phyloP scores from a whole-genome alignment of 352 stramenopile genomes.

The Pythium pectinolyticum region DNA sequence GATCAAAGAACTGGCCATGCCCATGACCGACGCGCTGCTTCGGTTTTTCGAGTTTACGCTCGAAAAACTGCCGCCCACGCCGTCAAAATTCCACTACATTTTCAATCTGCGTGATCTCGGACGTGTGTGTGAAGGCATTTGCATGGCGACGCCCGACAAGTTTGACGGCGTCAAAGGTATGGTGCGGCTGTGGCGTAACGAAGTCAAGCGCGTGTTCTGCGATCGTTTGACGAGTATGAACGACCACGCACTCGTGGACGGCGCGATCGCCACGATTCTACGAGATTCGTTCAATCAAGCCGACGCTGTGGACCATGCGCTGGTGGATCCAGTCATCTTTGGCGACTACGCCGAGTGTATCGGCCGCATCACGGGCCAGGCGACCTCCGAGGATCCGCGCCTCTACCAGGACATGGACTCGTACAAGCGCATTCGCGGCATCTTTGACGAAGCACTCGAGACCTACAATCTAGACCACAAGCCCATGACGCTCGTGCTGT shows the following conservation, averaged over 20 bases:
- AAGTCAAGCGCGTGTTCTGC: conserved; percentile 92
- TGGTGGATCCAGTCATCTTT: conserved; percentile 88
- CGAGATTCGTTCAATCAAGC: conserved; percentile 61
- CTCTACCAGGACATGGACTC: conserved; percentile 94
- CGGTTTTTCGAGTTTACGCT: conserved; percentile 90
- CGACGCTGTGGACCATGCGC: conserved; percentile 58
- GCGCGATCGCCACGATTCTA: conserved; percentile 75
- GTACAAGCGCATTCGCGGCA: conserved; percentile 87
- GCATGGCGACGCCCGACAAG: conserved; percentile 90
- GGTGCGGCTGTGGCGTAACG: conserved; percentile 92
- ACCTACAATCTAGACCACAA: conserved; percentile 95
- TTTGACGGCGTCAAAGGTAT: conserved; percentile 69
- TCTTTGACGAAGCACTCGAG: conserved; percentile 94
- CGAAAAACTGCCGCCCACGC: conserved; percentile 91
- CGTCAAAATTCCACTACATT: conserved; percentile 96
- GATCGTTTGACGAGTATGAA: conserved; percentile 89
- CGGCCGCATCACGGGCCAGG: conserved; percentile 59
- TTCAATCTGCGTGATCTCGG: conserved; percentile 96
- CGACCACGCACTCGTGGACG: conserved; percentile 84
- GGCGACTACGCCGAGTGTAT: conserved; percentile 92
- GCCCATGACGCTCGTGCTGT: conserved; percentile 94
- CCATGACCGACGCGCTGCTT: conserved; percentile 87
- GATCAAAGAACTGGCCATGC: conserved; percentile 73
- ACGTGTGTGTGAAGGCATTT: conserved; percentile 94
- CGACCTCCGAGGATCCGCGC: conserved; percentile 71